phyloP scores from a whole-genome alignment of 352 stramenopile species.

The Blastocystis sp. region DNA sequence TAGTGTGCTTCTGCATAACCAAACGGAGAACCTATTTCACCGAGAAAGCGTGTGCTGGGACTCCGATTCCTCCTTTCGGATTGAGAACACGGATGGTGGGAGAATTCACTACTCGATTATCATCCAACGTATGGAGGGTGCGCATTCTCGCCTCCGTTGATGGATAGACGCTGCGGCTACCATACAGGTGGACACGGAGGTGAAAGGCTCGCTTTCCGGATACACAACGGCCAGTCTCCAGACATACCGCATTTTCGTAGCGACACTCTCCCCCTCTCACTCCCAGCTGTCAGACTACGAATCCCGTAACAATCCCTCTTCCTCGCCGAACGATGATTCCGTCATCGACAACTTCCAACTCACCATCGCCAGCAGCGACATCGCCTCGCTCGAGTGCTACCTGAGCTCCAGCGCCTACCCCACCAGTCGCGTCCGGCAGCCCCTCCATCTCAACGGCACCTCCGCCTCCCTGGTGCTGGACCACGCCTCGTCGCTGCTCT shows the following conservation, averaged over 20 bases:
- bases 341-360: constrained; percentile 13
- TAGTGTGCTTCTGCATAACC: constrained; percentile 7
- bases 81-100: neutral
- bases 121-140: constrained; percentile 47
- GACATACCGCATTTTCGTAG: constrained; percentile 46
- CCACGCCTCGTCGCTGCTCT: constrained; percentile 26
- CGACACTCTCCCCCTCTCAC: neutral
- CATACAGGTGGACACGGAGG: neutral
- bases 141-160: neutral
- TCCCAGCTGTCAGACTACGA: constrained; percentile 13
- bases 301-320: neutral
- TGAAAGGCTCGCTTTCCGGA: neutral
- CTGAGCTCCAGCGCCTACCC: constrained; percentile 33
- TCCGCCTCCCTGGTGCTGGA: neutral
- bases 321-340: neutral
- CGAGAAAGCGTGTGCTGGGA: constrained; percentile 17
- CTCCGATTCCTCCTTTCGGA: neutral
- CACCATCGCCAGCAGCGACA: neutral
- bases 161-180: neutral
- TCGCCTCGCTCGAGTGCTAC: neutral
- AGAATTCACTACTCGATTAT: neutral
- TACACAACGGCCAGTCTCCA: constrained; percentile 41
- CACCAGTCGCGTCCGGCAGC: constrained; percentile 7
- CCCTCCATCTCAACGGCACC: neutral
- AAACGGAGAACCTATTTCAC: constrained; percentile 5